Percentiles rank a stretch among this genome's conserved stretches.
Conservation (phyloP, 257 asterid genomes). For the Gynochthodes officinalis region DNA sequence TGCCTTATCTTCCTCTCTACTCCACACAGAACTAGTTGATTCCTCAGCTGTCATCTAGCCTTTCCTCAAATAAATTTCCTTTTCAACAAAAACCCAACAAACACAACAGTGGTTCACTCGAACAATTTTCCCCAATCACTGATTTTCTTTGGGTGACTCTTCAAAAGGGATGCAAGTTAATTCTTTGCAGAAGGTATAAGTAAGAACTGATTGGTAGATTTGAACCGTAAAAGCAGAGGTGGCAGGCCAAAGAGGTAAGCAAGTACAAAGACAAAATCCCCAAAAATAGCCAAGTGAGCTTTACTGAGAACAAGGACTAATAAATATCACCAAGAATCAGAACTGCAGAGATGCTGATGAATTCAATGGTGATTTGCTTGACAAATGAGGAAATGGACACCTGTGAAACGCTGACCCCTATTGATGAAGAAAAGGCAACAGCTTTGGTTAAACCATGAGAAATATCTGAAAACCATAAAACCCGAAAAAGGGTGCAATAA, state of each 20-base stretch:
- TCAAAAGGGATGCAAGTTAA: conserved; percentile 2
- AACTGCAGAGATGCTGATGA: conserved; percentile 29
- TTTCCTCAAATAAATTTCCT: conserved; percentile 22
- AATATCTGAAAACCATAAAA: conserved; percentile 63
- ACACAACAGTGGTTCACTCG: conserved; percentile 11
- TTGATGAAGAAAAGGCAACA: conserved; percentile 37
- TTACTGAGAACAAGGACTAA: conserved; percentile 23
- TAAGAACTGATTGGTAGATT: conserved; percentile 20
- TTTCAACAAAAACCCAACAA: neutral
- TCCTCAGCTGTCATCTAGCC: conserved; percentile 62
- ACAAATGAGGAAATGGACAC: conserved; percentile 34
- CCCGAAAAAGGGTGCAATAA: conserved; percentile 29
- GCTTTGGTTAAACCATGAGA: conserved; percentile 42
- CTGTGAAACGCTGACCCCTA: conserved; percentile 39
- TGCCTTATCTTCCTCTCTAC: conserved; percentile 71
- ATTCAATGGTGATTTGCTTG: conserved; percentile 33
- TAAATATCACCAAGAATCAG: conserved; percentile 29
- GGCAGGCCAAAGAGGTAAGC: conserved; percentile 32
- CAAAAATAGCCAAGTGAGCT: conserved; percentile 24
- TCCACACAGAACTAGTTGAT: conserved; percentile 66
- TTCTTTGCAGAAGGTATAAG: neutral
- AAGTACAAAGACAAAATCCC: conserved; percentile 23
- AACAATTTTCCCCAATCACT: neutral
- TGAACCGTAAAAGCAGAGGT: conserved; percentile 24
- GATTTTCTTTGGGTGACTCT: neutral